Conservation (phyloP, 208 protist species). For the Trypanosoma theileri region DNA sequence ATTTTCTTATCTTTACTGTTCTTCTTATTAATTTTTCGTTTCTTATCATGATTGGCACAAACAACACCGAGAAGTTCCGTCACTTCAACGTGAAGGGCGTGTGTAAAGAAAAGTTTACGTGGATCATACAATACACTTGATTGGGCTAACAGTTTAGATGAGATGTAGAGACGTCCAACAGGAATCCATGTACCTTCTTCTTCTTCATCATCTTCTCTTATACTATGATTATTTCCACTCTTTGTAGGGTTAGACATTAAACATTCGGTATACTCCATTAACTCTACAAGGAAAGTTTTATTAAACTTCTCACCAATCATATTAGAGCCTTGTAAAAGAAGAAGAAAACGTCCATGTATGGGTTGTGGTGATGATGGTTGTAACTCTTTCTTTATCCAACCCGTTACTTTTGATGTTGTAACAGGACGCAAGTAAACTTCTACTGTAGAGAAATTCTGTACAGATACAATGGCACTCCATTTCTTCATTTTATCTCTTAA, state of each 20-base stretch:
- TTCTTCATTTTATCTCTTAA: background rate
- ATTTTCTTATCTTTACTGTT: background rate
- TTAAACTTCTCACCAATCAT: too few relatives aligned
- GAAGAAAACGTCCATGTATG: too few relatives aligned
- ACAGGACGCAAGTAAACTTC: background rate
- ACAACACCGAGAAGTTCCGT: slow-evolving; percentile 19
- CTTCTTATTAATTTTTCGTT: background rate
- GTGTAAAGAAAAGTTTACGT: slow-evolving; percentile 13
- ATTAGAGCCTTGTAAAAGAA: too few relatives aligned
- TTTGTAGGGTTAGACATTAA: background rate
- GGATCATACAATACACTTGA: slow-evolving; percentile 23
- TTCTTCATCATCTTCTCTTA: background rate
- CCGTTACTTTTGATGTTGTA: background rate
- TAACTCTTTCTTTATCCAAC: too few relatives aligned
- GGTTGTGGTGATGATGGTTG: too few relatives aligned
- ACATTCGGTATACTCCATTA: background rate
- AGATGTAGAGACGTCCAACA: slow-evolving; percentile 16
- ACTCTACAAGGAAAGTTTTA: too few relatives aligned
- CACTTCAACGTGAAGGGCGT: slow-evolving; percentile 9
- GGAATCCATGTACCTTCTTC: background rate
- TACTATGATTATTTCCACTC: background rate
- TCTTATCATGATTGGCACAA: background rate
- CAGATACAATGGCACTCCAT: background rate
- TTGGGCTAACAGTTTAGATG: background rate
- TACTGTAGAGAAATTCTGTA: background rate